Evolutionary conservation across 352 stramenopile genomes (phyloP), one percentile per base, ranked within the genome.

Genomic region (Phytophthora tentaculata): DNA sequence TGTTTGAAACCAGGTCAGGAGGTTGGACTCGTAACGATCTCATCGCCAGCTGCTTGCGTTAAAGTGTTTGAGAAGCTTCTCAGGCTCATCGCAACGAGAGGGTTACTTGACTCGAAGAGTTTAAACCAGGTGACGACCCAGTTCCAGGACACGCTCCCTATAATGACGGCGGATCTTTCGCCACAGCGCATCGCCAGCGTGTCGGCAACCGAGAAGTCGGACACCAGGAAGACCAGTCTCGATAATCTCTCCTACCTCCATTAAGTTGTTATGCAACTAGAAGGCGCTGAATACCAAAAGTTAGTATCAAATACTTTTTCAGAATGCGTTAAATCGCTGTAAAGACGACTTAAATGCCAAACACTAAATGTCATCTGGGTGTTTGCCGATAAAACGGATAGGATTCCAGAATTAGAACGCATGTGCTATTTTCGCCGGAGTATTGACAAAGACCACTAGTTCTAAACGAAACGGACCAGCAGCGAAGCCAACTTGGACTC

Each of bases 61-160:
- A 74, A 73, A 3, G 65, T 80, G n/a, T 91, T 91, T 35, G 71
- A 88, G 39, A 77, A 70, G 10, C 52, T 91, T 39, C 50, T 91
- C 28, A 79, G 73, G 8, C 71, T 91, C 22, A 81, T 89, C 26
- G 62, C 84, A 4, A 71, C 79, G 7, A 71, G 76, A 7, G 81
- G 77, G 9, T 47, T 67, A 17, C 48, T 74, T 9, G 56, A 71
- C 26, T 16, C 32, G 6, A 39, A 39, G 32, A 39, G 32, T 39
- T 39, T 39, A 9, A 3, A 39, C 32, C 32, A 39, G 32, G 9
- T 9, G 32, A 67, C 55, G 12, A 20, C 61, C 3, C 61, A 74
- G 16, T 67, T 71, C 44, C 67, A 71, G 45, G 43, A 58, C n/a
- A 71, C 61, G 2, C 55, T 71, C 13, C 66, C 66, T 22, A 35